Base-by-base conservation (phyloP, 345 rosid genomes). In the Salix koriyanagi region DNA sequence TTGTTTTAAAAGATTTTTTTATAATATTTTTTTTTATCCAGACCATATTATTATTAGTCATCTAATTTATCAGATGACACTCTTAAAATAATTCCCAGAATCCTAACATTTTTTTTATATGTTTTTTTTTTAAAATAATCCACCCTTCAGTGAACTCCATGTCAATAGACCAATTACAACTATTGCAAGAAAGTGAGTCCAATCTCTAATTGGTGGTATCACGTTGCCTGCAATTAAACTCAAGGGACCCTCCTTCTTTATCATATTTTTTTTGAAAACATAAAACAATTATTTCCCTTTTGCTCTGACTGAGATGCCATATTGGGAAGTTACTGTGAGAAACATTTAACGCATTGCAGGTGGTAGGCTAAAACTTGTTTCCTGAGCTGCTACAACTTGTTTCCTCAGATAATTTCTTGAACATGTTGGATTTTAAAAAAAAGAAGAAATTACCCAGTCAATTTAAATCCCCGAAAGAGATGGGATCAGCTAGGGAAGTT, bases 191-290 rank as follows among this genome's bases (percentile, higher is more conserved):
- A 11, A 72, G 11, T 3, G 44, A 64, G 25, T 7, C 25, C 25
- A 52, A 19, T 19, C 58, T 19, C 58, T 28, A 37, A 4, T 2
- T 62, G 65, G n/a, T 81, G 50, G 5, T 15, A 37, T 67, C 64
- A 48, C 50, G 70, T 71, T 62, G 73, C 76, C 65, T 58, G 65
- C 37, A 74, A 32, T 26, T 65, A 23, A 42, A 73, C 30, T 64
- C 60, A 19, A 26, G 69, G 60, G 39, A 25, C 26, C 46, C 34
- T 64, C 14, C 23, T 67, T 10, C 61, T 21, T 42, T 36, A 11
- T 1, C 13, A 28, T 52, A 11, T 5, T 12, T 15, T 7, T 37
- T 39, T 8, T 7, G 23, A 6, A 52, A 52, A 52, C n/a, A 18
- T 52, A 18, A 18, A 52, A 18, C 1, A 52, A n/a, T 52, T 52